phyloP scores from a whole-genome alignment of 2,329 filamentous ascomycete genomes.

The Hirsutella thompsonii region DNA sequence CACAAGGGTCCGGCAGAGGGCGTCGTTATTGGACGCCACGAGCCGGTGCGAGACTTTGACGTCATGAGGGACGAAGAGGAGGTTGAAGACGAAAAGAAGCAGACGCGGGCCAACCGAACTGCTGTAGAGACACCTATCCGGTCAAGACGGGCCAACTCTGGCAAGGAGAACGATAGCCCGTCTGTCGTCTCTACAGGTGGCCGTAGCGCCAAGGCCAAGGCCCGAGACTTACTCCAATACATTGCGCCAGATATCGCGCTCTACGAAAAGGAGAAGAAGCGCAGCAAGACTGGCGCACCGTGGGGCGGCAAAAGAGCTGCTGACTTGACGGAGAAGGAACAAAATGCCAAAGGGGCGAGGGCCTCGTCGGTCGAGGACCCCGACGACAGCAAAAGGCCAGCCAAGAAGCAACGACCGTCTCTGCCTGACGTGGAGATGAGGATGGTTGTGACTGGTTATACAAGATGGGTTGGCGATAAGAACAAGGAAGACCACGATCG shows the following conservation, averaged over 20 bases:
- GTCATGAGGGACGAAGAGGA: constrained; percentile 27
- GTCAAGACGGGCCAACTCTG: constrained; percentile 33
- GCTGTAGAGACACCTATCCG: constrained; percentile 26
- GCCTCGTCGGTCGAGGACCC: constrained; percentile 23
- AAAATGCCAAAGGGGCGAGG: constrained; percentile 24
- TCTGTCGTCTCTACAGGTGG: constrained; percentile 53
- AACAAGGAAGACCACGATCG: constrained; percentile 69
- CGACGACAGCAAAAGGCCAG: constrained; percentile 34
- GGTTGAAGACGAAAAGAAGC: background rate
- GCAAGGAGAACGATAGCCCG: constrained; percentile 78
- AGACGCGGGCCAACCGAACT: background rate
- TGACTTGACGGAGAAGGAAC: constrained; percentile 41
- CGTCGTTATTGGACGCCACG: constrained; percentile 27
- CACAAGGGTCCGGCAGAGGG: constrained; percentile 33
- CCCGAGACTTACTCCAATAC: constrained; percentile 61
- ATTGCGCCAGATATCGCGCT: constrained; percentile 75
- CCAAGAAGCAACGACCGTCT: constrained; percentile 49
- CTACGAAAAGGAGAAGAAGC: constrained; percentile 89
- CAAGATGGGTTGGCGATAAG: constrained; percentile 62
- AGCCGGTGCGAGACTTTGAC: constrained; percentile 25
- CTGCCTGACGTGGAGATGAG: constrained; percentile 55
- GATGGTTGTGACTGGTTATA: constrained; percentile 73
- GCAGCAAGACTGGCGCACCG: constrained; percentile 37
- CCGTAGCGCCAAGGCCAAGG: constrained; percentile 79
- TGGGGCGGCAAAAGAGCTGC: constrained; percentile 54